Percentiles rank a stretch among this genome's conserved stretches.
These are phyloP conservation scores for Beta vulgaris DNA, from an alignment of 148 eudicot species.

Conservation along the genomic window DNA sequence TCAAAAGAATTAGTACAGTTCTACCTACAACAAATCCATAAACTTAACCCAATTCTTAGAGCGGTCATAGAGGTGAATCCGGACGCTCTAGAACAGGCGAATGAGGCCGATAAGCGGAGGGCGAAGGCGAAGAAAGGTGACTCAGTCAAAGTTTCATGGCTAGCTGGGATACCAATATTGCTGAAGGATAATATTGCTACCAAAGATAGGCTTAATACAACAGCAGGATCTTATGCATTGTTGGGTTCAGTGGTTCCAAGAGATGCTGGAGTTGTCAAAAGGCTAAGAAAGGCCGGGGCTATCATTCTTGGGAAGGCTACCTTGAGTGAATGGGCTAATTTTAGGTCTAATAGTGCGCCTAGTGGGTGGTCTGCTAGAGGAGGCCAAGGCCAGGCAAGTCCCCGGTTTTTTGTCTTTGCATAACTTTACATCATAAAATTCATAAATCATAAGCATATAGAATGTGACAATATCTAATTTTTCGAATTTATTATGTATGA, in stretches of 20 bases:
- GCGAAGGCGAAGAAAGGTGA: neutral
- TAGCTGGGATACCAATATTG: conserved; percentile 40
- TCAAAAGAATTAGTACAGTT: conserved; percentile 49
- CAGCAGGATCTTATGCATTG: conserved; percentile 37
- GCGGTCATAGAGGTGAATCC: conserved; percentile 44
- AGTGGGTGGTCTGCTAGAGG: conserved; percentile 34
- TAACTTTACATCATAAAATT: no score
- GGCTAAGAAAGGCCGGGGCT: conserved; percentile 31
- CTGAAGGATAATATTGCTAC: conserved; percentile 39
- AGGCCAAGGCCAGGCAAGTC: conserved; percentile 30
- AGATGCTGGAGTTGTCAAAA: conserved; percentile 30
- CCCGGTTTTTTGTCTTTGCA: no score
- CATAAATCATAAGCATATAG: no score
- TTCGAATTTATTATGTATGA: no score
- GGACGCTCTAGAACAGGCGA: conserved; percentile 31
- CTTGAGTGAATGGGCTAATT: conserved; percentile 30
- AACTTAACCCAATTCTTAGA: conserved; percentile 42
- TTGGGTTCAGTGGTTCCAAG: conserved; percentile 26
- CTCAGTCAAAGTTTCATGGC: neutral
- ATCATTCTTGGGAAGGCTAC: conserved; percentile 34
- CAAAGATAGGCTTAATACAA: conserved; percentile 33
- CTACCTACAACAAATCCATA: conserved; percentile 46
- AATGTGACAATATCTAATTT: no score
- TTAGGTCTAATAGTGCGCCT: conserved; percentile 22
- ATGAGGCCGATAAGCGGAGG: conserved; percentile 26